phyloP scores from a whole-genome alignment of 352 stramenopile genomes.

The Phytophthora multivora region DNA sequence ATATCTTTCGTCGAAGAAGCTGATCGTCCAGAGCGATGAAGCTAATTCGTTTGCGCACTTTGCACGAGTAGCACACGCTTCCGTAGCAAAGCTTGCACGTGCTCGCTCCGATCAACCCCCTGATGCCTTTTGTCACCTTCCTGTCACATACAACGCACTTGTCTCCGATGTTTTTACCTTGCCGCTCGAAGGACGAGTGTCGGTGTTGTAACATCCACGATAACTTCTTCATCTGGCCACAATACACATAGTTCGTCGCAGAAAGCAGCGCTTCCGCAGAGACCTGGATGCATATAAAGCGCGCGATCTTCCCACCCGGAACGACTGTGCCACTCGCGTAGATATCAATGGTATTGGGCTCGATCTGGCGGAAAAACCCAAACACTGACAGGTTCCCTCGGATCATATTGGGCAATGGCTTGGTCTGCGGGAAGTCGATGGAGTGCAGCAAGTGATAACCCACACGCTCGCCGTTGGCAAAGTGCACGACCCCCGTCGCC shows the following conservation, averaged over 20 bases:
- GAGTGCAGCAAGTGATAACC: constrained; percentile 44
- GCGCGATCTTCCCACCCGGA: constrained; percentile 26
- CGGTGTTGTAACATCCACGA: constrained; percentile 37
- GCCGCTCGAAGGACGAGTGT: constrained; percentile 6
- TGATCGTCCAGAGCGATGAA: constrained; percentile 33
- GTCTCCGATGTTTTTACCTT: constrained; percentile 6
- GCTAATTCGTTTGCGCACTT: constrained; percentile 33
- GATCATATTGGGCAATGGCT: constrained; percentile 27
- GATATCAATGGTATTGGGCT: constrained; percentile 37
- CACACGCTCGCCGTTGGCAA: constrained; percentile 25
- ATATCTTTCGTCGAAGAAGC: constrained; percentile 37
- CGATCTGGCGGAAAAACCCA: constrained; percentile 44
- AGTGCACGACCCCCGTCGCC: constrained; percentile 24
- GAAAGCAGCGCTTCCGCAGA: constrained; percentile 36
- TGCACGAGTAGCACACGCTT: constrained; percentile 37
- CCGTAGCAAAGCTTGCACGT: constrained; percentile 33
- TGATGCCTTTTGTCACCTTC: constrained; percentile 22
- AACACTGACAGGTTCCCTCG: constrained; percentile 45
- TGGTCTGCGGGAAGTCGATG: constrained; percentile 41
- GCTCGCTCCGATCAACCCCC: constrained; percentile 19
- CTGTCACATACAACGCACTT: constrained; percentile 26
- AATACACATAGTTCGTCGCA: constrained; percentile 38
- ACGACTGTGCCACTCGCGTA: constrained; percentile 32
- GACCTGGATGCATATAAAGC: constrained; percentile 26
- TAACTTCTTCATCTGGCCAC: constrained; percentile 60